Conservation (phyloP, 345 rosid genomes). For the Brassica juncea region DNA sequence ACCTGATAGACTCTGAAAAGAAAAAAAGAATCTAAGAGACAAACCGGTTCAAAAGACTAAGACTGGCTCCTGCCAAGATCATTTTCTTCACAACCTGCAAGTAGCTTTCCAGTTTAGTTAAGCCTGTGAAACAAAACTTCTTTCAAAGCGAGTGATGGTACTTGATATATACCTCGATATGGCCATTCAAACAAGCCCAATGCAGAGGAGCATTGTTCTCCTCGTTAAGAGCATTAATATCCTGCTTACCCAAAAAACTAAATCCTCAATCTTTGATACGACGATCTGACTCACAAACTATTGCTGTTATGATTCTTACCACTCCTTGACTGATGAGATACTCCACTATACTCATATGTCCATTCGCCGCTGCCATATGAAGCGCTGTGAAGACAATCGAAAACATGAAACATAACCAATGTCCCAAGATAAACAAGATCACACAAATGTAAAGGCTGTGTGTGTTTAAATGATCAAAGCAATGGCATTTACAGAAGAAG, state of each 20-base stretch:
- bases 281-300: not conserved
- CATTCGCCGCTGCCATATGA: constrained; percentile 97
- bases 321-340: constrained; percentile 68
- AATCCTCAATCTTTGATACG: not conserved
- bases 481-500: not conserved
- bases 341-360: constrained; percentile 67
- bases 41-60: constrained; percentile 72
- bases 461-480: not conserved
- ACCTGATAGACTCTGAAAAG: not conserved
- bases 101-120: not conserved
- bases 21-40: not conserved
- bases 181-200: constrained; percentile 93
- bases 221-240: constrained; percentile 61
- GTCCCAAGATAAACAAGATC: not conserved
- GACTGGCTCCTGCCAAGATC: constrained; percentile 75
- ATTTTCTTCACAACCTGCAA: constrained; percentile 76
- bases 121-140: not conserved
- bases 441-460: not conserved
- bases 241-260: constrained; percentile 46
- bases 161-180: constrained; percentile 47
- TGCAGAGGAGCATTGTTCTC: constrained; percentile 92
- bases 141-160: not conserved
- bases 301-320: constrained; percentile 47
- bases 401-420: constrained; percentile 3
- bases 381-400: constrained; percentile 54